Percentiles rank a stretch among this genome's conserved stretches.
phyloP scores from a whole-genome alignment of 768 basidiomycete genomes.

The Rhizopogon vinicolor region DNA sequence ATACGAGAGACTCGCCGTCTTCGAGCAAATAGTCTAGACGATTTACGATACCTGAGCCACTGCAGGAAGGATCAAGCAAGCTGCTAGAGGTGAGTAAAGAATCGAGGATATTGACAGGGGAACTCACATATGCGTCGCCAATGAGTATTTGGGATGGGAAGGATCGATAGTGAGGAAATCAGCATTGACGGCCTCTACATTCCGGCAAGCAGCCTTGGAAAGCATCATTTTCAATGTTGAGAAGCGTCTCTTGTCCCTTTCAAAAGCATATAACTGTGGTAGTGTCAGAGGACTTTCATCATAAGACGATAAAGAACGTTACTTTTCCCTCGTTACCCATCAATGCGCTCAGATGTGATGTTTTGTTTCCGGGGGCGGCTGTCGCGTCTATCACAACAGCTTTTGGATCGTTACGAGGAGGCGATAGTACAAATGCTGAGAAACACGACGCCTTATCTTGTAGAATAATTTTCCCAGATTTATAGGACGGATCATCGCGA shows the following conservation, averaged over 20 bases:
- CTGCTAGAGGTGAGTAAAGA: slow-evolving; percentile 32
- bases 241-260: slow-evolving; percentile 79
- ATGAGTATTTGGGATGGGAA: slow-evolving; percentile 49
- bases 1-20: slow-evolving; percentile 43
- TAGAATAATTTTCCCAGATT: slow-evolving; percentile 77
- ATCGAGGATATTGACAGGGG: background rate
- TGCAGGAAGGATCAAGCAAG: slow-evolving; percentile 94
- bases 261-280: slow-evolving; percentile 77
- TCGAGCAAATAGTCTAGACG: slow-evolving; percentile 82
- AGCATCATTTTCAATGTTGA: slow-evolving; percentile 84
- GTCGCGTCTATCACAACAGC: slow-evolving; percentile 86
- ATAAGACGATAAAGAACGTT: slow-evolving; percentile 9
- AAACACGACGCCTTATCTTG: slow-evolving; percentile 99
- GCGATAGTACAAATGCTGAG: slow-evolving; percentile 82
- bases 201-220: slow-evolving; percentile 74
- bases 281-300: background rate
- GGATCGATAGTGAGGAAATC: slow-evolving; percentile 88
- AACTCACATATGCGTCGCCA: slow-evolving; percentile 84
- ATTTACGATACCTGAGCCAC: slow-evolving; percentile 90
- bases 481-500: slow-evolving; percentile 68
- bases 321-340: slow-evolving; percentile 84
- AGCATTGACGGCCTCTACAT: slow-evolving; percentile 66
- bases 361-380: slow-evolving; percentile 97
- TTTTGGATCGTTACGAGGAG: slow-evolving; percentile 45
- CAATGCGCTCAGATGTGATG: slow-evolving; percentile 86